phyloP scores from a whole-genome alignment of 768 basidiomycete species.

The Lactifluus rugatus region DNA sequence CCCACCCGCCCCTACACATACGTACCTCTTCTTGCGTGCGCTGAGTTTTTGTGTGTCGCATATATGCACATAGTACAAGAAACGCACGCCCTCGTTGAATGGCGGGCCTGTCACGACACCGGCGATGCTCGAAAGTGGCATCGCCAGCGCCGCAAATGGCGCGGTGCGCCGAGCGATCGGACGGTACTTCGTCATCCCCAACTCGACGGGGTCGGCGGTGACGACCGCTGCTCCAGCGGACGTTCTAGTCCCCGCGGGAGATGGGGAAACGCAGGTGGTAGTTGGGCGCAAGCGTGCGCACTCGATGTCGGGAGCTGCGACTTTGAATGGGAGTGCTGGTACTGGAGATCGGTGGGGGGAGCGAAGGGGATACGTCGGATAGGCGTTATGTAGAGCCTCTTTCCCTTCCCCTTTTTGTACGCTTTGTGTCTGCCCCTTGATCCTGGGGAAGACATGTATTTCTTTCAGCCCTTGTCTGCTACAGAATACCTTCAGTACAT shows the following conservation, averaged over 20 bases:
- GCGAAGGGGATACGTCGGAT: neutral
- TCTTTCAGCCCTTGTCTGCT: too few species aligned
- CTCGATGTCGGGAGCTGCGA: neutral
- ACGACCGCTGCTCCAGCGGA: neutral
- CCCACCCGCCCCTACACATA: neutral
- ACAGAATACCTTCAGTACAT: too few species aligned
- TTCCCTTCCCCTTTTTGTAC: neutral
- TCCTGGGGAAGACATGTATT: neutral
- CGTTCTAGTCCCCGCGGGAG: neutral
- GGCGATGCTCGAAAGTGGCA: neutral
- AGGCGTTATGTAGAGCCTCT: too few species aligned
- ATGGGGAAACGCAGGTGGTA: neutral
- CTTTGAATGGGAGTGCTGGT: neutral
- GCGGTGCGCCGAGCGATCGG: conserved; percentile 11
- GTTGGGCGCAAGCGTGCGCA: conserved; percentile 14
- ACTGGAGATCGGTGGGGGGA: conserved; percentile 2
- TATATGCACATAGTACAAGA: conserved; percentile 24
- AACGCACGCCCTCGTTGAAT: conserved; percentile 3
- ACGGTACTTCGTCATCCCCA: neutral
- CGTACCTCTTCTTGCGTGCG: neutral
- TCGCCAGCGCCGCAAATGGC: neutral
- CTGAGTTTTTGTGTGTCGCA: neutral
- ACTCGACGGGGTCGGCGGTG: neutral
- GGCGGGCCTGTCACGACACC: neutral
- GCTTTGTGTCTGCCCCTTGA: neutral